Base-by-base conservation (phyloP, 2,329 filamentous ascomycete species). In the Claviceps cyperi region DNA sequence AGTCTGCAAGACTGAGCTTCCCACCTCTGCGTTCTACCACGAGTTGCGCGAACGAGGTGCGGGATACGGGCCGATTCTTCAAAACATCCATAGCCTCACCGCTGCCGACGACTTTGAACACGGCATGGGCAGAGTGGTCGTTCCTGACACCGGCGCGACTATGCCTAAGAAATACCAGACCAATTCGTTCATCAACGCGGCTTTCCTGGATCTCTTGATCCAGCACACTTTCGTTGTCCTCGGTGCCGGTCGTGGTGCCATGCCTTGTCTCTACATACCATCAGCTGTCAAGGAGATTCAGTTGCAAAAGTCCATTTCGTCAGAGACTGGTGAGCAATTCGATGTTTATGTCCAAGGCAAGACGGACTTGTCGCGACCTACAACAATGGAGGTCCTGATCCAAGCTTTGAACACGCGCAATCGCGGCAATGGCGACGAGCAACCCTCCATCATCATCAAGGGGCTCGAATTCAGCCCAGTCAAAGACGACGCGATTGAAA, bases 131-230 rank as follows among this genome's bases (percentile, higher is more conserved):
- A 39, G 11, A 11, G 39, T 48, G 19, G 47, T 48, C 39, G 17
- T 74, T 3, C 66, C 66, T 2, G 66, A 76, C 45, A 76, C 73
- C 0, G 60, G 60, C 1, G 54, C 60, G 1, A 54, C 60, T 1
- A 76, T 77, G 74, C 73, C 72, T 0, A 62, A 66, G 52, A 55
- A 59, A 1, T 64, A 68, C 45, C 71, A 78, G 54, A 63, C 67
- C 2, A 53, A 64, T 0, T 67, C 70, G 19, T 64, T 70, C 47
- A 58, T 75, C 6, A 72, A 74, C 35, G 69, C 75, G 0, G 62
- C 69, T 1, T 66, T 73, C 46, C 56, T 76, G 3, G 74, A 78
- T 52, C 57, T 66, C 7, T 59, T 72, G 49, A 60, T 72, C 15
- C 71, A 73, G 51, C 58, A 68, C 6, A 59, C 62, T 0, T 66